Evolutionary conservation across 768 basidiomycete species (phyloP), one percentile per base, ranked within the genome.

Genomic region (Russula sp.): DNA sequence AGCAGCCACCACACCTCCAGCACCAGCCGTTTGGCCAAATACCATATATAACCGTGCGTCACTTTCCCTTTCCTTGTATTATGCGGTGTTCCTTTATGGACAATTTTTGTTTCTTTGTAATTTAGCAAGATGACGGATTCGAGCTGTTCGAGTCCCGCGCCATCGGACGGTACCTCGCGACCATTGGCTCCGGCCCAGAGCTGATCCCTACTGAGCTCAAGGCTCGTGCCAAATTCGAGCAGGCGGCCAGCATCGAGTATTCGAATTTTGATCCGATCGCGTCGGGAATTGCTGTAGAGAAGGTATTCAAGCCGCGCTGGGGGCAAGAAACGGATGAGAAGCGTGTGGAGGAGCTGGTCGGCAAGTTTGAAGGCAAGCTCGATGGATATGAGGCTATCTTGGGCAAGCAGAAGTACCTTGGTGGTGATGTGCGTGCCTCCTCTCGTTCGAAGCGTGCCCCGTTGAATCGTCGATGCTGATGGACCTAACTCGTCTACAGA

Each of bases 241-340:
- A 72, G 58, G 76, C 73, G 3, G 67, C 65, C 22, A 72, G 70
- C n/a, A 53, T 74, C 42, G 76, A 77, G 60, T 58, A 48, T 36
- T 1, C 44, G 18, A 44, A 64, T 0, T 66, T 66, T 7, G 49
- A 66, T 14, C 51, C 61, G 24, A 6, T 30, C 22, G 62, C 24
- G 5, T 16, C 13, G 4, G 30, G 2, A 9, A 50, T 64, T 2
- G 11, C 32, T 24, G 0, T 0, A 0, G 65, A 66, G n/a, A 57
- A 42, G 50, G 16, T 65, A 10, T 49, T 59, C 57, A 66, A 66
- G 36, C n/a, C 0, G 10, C 4, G 2, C 11, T 13, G 7, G 1
- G 65, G 65, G 50, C 0, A 9, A 7, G 1, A 0, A 20, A 11
- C 51, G 16, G 32, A 66, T 46, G 62, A 66, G 52, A 52, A 53